A percentile compares a stretch with the other conserved stretches of the same genome.
These are phyloP conservation scores for Linnemannia elongata DNA, from an alignment of 192 early-diverging fungal species.

Conservation along the genomic window DNA sequence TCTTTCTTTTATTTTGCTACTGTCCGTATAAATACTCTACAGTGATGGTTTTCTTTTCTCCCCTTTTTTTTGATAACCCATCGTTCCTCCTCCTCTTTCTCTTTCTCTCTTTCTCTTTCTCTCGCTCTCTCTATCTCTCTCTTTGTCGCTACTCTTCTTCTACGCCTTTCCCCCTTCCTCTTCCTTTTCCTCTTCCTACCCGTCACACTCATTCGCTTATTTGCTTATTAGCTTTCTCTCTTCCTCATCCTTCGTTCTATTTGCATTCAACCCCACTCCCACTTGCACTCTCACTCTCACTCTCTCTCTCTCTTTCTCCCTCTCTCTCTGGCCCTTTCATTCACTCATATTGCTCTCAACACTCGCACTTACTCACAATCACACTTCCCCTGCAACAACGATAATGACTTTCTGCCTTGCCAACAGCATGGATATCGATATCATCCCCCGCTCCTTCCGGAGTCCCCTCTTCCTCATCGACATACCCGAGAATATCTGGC, in stretches of 20 bases:
- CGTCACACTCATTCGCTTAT: background rate
- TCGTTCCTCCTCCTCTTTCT: background rate
- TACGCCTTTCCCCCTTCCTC: background rate
- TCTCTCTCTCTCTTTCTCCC: background rate
- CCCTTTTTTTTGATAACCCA: background rate
- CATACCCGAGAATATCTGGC: slow-evolving; percentile 57
- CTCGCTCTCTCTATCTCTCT: background rate
- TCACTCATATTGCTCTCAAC: background rate
- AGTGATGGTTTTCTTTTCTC: background rate
- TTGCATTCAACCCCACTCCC: too few relatives aligned
- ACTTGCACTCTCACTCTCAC: too few relatives aligned
- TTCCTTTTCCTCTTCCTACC: background rate
- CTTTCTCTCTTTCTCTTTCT: background rate
- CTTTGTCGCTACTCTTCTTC: background rate
- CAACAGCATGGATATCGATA: slow-evolving; percentile 25
- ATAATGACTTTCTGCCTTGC: background rate
- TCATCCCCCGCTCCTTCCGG: background rate
- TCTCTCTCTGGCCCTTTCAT: background rate
- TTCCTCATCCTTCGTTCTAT: too few relatives aligned
- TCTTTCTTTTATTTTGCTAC: too few relatives aligned
- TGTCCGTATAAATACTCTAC: background rate
- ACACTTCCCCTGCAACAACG: background rate
- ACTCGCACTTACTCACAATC: background rate
- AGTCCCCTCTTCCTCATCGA: background rate
- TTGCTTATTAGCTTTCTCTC: background rate